Evolutionary conservation across 495 filamentous ascomycete genomes (phyloP).

Genomic region (Xanthoparmelia taractica): DNA sequence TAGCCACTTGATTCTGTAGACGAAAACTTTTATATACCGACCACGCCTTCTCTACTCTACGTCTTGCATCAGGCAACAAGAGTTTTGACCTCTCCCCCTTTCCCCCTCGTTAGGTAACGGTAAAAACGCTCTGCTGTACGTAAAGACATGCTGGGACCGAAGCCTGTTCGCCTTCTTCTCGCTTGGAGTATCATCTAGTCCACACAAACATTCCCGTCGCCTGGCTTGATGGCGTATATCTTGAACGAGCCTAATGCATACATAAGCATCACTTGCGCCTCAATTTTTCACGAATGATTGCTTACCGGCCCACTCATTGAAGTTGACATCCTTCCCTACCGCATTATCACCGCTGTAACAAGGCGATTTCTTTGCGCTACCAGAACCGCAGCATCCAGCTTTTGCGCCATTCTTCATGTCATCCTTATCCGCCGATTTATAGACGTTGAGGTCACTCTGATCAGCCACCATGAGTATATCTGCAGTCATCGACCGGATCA

Average conservation of each 20-base stretch:
- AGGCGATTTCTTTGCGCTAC: neutral
- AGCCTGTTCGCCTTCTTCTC: no score
- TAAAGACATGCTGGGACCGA: no score
- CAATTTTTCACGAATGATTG: conserved; percentile 8
- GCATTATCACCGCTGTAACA: conserved; percentile 6
- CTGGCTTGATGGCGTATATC: conserved; percentile 30
- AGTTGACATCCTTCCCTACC: conserved; percentile 28
- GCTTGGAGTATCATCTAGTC: no score
- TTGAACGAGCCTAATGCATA: conserved; percentile 35
- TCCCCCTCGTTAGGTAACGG: no score
- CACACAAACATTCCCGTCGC: no score
- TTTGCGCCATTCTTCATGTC: conserved; percentile 17
- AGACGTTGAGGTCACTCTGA: conserved; percentile 51
- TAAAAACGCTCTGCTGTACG: no score
- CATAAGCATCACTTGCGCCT: conserved; percentile 15
- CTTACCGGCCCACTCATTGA: conserved; percentile 50
- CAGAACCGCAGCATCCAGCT: conserved; percentile 21
- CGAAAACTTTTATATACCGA: no score
- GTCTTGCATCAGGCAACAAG: no score
- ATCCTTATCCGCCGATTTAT: conserved; percentile 30
- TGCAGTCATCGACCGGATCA: conserved; percentile 23
- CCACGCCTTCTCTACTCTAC: no score
- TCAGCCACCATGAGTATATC: conserved; percentile 48
- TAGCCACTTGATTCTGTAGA: no score
- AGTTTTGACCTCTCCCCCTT: no score